Evolutionary conservation across 768 basidiomycete genomes (phyloP).

Genomic region (Paxillus involutus): DNA sequence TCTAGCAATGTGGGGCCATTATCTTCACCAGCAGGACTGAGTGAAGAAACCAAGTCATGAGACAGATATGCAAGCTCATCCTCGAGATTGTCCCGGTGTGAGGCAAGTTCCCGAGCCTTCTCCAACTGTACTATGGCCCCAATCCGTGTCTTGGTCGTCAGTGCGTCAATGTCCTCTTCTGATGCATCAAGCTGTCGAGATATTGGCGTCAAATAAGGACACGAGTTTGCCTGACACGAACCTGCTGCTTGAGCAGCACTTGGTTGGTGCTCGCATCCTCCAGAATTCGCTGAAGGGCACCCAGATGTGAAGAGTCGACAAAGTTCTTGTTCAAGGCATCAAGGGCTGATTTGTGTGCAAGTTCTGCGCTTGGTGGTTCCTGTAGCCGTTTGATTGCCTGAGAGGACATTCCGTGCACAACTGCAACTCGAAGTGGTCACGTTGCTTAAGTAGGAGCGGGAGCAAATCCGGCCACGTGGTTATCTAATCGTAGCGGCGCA

Average conservation of each 20-base stretch:
- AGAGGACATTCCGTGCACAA: conserved; percentile 35
- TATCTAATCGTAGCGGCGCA: conserved; percentile 20
- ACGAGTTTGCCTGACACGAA: conserved; percentile 34
- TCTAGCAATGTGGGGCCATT: conserved; percentile 69
- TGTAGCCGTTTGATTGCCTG: conserved; percentile 48
- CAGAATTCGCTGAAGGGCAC: conserved; percentile 45
- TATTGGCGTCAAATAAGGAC: conserved; percentile 11
- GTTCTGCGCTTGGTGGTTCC: conserved; percentile 46
- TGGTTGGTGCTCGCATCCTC: conserved; percentile 39
- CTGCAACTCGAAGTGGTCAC: no score
- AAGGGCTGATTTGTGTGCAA: conserved; percentile 34
- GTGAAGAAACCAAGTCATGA: conserved; percentile 58
- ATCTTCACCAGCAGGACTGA: conserved; percentile 42
- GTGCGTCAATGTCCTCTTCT: conserved; percentile 41
- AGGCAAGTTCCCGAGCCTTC: conserved; percentile 70
- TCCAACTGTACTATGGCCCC: conserved; percentile 50
- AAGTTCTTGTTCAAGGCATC: conserved; percentile 46
- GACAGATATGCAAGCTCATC: conserved; percentile 76
- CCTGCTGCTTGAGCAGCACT: conserved; percentile 43
- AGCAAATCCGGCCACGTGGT: conserved; percentile 17
- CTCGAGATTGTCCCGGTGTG: conserved; percentile 72
- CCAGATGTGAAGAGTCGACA: conserved; percentile 49
- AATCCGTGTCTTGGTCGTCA: conserved; percentile 49
- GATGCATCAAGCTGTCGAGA: conserved; percentile 61
- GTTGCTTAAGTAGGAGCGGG: no score